phyloP scores from a whole-genome alignment of 2,329 filamentous ascomycete species.

The Cladosporium sp. region DNA sequence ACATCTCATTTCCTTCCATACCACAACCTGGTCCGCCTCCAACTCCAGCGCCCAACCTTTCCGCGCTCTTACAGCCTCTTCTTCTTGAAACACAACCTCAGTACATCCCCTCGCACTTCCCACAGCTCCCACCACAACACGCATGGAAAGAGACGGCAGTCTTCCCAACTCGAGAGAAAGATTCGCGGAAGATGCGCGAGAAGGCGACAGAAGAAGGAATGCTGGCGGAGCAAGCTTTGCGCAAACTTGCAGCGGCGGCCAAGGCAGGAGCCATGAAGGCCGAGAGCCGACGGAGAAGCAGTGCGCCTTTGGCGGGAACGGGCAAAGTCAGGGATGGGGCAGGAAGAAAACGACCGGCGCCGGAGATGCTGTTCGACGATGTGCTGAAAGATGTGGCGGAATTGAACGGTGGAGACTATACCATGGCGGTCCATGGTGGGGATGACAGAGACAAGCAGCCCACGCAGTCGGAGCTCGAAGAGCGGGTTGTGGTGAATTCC shows the following conservation, averaged over 20 bases:
- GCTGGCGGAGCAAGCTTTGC: slow-evolving; percentile 59
- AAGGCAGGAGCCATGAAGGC: slow-evolving; percentile 46
- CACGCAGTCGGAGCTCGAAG: slow-evolving; percentile 28
- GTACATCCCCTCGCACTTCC: slow-evolving; percentile 58
- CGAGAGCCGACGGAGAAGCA: slow-evolving; percentile 36
- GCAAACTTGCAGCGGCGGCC: slow-evolving; percentile 50
- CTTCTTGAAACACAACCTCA: slow-evolving; percentile 45
- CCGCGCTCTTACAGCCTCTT: slow-evolving; percentile 48
- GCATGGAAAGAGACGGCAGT: slow-evolving; percentile 59
- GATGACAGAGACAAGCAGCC: slow-evolving; percentile 24
- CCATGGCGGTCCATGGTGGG: slow-evolving; percentile 21
- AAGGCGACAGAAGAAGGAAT: slow-evolving; percentile 61
- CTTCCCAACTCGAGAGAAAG: slow-evolving; percentile 54
- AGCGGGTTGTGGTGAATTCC: slow-evolving; percentile 52
- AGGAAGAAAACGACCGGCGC: slow-evolving; percentile 26
- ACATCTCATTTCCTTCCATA: slow-evolving; percentile 35
- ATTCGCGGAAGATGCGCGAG: slow-evolving; percentile 52
- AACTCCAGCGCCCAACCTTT: slow-evolving; percentile 38
- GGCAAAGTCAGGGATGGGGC: slow-evolving; percentile 23
- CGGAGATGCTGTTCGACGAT: slow-evolving; percentile 51
- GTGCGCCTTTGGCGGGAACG: slow-evolving; percentile 21
- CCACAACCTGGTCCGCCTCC: slow-evolving; percentile 37
- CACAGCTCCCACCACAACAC: slow-evolving; percentile 58
- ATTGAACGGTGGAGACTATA: slow-evolving; percentile 29
- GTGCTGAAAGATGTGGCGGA: slow-evolving; percentile 40